These are phyloP conservation scores for Zizania palustris DNA, from an alignment of 202 grass and related monocot genomes.

Conservation along the genomic window DNA sequence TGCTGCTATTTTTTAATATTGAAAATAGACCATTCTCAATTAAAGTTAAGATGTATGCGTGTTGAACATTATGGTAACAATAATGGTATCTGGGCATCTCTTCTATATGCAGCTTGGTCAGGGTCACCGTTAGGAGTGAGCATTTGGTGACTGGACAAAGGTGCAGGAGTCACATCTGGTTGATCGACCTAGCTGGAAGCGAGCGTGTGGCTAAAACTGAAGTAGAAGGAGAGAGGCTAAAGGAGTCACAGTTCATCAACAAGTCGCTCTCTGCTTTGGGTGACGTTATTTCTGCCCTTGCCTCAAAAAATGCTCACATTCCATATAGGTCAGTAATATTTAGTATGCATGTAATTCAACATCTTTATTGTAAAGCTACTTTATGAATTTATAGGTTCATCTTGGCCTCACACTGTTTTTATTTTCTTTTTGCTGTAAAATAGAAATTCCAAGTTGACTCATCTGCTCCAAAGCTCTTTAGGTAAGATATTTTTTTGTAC, in stretches of 20 bases:
- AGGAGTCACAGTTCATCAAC: conserved; percentile 91
- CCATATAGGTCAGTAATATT: conserved; percentile 73
- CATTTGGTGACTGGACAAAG: conserved; percentile 64
- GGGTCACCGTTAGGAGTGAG: conserved; percentile 76
- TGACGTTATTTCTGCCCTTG: conserved; percentile 90
- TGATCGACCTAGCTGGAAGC: conserved; percentile 94
- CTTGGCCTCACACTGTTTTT: conserved; percentile 3
- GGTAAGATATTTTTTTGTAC: conserved; percentile 51
- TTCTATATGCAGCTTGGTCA: conserved; percentile 69
- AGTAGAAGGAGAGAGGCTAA: conserved; percentile 86
- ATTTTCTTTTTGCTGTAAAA: conserved; percentile 38
- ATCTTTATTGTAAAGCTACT: conserved; percentile 27
- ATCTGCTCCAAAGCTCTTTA: conserved; percentile 92
- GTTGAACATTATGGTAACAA: conserved; percentile 4
- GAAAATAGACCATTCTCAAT: not conserved
- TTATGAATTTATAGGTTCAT: conserved; percentile 21
- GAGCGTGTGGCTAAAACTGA: conserved; percentile 84
- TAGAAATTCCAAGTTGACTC: conserved; percentile 96
- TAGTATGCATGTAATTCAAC: conserved; percentile 16
- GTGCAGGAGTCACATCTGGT: conserved; percentile 78
- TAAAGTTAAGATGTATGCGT: conserved; percentile 9
- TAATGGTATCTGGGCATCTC: conserved; percentile 4
- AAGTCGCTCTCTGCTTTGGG: conserved; percentile 89
- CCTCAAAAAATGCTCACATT: conserved; percentile 81
- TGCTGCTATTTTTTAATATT: not conserved